phyloP scores from a whole-genome alignment of 108 stramenopile species.

The Cyclostephanos invisitatus region DNA sequence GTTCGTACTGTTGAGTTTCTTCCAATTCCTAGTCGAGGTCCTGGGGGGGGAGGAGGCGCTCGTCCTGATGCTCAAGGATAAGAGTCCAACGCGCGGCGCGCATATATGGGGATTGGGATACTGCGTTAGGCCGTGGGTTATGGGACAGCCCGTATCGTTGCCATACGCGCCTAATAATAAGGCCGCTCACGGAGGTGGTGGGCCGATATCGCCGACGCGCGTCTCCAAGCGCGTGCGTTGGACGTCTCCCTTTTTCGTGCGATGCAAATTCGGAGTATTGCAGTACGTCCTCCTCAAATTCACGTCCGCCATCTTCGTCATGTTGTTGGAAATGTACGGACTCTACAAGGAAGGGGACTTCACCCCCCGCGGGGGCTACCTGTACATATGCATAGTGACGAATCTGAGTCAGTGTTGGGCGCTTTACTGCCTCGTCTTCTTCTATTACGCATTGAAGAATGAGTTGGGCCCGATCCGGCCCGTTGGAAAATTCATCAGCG shows the following conservation, averaged over 20 bases:
- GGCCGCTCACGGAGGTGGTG: slow-evolving; percentile 15
- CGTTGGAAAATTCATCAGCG: slow-evolving; percentile 92
- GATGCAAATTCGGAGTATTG: slow-evolving; percentile 88
- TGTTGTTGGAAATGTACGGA: slow-evolving; percentile 68
- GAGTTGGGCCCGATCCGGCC: slow-evolving; percentile 90
- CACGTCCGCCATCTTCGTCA: slow-evolving; percentile 49
- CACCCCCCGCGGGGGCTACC: slow-evolving; percentile 72
- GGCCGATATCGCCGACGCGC: slow-evolving; percentile 19
- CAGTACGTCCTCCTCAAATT: slow-evolving; percentile 95
- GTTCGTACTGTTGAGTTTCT: slow-evolving; percentile 92
- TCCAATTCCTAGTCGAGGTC: slow-evolving; percentile 90
- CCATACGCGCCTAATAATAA: slow-evolving; percentile 31
- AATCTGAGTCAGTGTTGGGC: slow-evolving; percentile 96
- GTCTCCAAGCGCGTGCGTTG: slow-evolving; percentile 75
- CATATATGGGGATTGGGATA: slow-evolving; percentile 85
- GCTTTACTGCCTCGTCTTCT: slow-evolving; percentile 93
- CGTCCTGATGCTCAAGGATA: slow-evolving; percentile 86
- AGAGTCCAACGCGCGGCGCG: slow-evolving; percentile 82
- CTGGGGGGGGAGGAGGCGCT: slow-evolving; percentile 90
- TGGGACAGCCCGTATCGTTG: slow-evolving; percentile 83
- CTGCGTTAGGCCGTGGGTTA: slow-evolving; percentile 89
- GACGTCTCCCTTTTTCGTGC: slow-evolving; percentile 84
- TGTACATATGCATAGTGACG: slow-evolving; percentile 87
- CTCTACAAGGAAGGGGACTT: slow-evolving; percentile 92
- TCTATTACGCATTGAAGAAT: slow-evolving; percentile 92